Evolutionary conservation across 164 flowering plant species (phyloP), one percentile per base, ranked within the genome.

Genomic region (Umbilicus rupestris): DNA sequence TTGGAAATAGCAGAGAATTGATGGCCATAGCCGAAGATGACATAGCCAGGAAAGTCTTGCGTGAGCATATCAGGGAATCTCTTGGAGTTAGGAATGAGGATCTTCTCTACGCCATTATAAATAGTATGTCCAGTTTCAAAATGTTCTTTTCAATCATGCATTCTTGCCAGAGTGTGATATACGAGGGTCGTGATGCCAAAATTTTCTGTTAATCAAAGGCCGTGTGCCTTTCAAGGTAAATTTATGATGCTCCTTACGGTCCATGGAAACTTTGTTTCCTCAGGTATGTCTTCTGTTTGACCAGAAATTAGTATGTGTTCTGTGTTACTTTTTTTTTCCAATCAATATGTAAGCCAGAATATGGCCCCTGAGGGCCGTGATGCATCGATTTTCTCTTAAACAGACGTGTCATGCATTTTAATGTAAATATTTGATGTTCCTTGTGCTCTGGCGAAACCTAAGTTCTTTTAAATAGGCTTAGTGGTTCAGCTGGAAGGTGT

Each of bases 1-100:
- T 94, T 72, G 99, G 99, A 20, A 94, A 94, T 74, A 94, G 99
- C 82, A 92, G 86, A 72, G 99, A 89, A 35, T 80, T 94, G 35
- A 92, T 92, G 97, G 89, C 87, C 68, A 84, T 91, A 33, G 97
- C 99, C 67, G 96, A 89, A 81, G 83, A 87, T 69, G 82, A 71
- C 77, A 88, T 94, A 29, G 96, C 99, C 10, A 91, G 73, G 75
- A 85, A 93, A 77, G 84, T 87, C 69, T 81, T 94, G 4, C 85
- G 88, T 66, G 97, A 94, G 76, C 97, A 94, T 81, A 80, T 92
- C 20, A 73, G 97, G 41, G 97, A 88, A 69, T 83, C 88, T 30
- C 87, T 94, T 65, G 94, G 96, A 75, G 87, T 94, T 63, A 82
- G 84, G 64, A 83, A 76, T 76, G 99, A 88, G 49, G 99, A 90